Base-by-base conservation (phyloP, 2,329 filamentous ascomycete species). In the Xylariaceae sp. region DNA sequence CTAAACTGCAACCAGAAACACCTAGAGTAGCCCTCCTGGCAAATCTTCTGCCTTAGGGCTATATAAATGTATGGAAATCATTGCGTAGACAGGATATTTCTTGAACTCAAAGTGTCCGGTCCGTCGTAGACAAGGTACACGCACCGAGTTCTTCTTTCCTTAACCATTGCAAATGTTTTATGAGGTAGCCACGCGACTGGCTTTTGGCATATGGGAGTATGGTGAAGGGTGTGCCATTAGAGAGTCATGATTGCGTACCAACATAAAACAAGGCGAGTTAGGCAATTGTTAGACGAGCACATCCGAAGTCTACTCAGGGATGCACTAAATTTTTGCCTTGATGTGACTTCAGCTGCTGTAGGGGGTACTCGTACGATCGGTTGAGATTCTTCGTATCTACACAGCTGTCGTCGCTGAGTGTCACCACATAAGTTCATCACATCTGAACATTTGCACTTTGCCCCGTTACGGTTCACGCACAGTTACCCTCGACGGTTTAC, bases 341-440 rank as follows among this genome's bases (percentile, higher is more conserved):
- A 15, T 8, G 5, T 9, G 27, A 20, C 10, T 39, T 30, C 15
- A 13, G 7, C 24, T 24, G 20, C n/a, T 2, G 15, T 16, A 11
- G 15, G 30, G 8, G 7, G 29, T 16, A 24, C n/a, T 16, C 16
- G n/a, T 15, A 27, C 3, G 18, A 9, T 4, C 15, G 20, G n/a
- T 11, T 10, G 33, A 32, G 16, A 24, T 21, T 11, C 5, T 26
- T n/a, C 23, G 8, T n/a, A 8, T 24, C 29, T n/a, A 33, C 6
- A 26, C 11, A 26, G n/a, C 21, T 29, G 44, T 15, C 15, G 8
- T 37, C 20, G 9, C 33, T 10, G 24, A 33, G 10, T 30, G 40
- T 32, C 29, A 30, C 26, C 53, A 44, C 53, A 48, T 26, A 32
- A 3, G 9, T 20, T 11, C 9, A 41, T n/a, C 24, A n/a, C 27